Evolutionary conservation across 2,329 filamentous ascomycete species (phyloP).

Genomic region (Arthrobotrys sphaeroides): DNA sequence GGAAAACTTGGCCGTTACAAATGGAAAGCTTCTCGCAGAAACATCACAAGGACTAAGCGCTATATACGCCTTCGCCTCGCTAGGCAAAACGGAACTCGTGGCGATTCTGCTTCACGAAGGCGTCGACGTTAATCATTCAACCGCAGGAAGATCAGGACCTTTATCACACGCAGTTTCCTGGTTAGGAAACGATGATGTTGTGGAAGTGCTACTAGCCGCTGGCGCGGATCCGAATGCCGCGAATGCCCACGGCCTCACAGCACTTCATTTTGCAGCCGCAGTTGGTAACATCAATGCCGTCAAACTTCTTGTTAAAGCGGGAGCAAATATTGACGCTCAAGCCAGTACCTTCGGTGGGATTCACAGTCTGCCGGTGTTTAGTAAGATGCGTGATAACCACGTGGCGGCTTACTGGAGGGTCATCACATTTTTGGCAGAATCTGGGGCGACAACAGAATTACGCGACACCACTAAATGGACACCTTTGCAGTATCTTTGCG

Average conservation of each 20-base stretch:
- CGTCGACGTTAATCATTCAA: constrained; percentile 48
- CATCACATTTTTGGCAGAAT: constrained; percentile 54
- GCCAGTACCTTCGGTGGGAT: constrained; percentile 10
- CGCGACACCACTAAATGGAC: constrained; percentile 12
- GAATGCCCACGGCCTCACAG: constrained; percentile 57
- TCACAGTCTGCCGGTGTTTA: constrained; percentile 31
- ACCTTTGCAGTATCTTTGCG: constrained; percentile 32
- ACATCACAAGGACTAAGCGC: constrained; percentile 5
- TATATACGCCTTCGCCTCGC: background rate
- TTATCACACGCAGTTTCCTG: constrained; percentile 55
- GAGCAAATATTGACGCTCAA: constrained; percentile 36
- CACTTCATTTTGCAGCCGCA: constrained; percentile 50
- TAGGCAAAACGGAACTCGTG: constrained; percentile 55
- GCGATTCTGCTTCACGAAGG: constrained; percentile 54
- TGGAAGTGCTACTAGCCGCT: constrained; percentile 60
- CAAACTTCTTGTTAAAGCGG: constrained; percentile 51
- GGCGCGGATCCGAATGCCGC: constrained; percentile 61
- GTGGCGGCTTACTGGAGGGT: constrained; percentile 48
- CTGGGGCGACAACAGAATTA: constrained; percentile 37
- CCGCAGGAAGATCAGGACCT: constrained; percentile 25
- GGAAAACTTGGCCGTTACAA: constrained; percentile 17
- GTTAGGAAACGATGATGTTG: constrained; percentile 57
- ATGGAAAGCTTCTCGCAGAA: constrained; percentile 26
- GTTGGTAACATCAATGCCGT: constrained; percentile 54
- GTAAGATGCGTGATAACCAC: constrained; percentile 27